Evolutionary conservation across 2,329 filamentous ascomycete genomes (phyloP).

Genomic region (Alternaria alternata): DNA sequence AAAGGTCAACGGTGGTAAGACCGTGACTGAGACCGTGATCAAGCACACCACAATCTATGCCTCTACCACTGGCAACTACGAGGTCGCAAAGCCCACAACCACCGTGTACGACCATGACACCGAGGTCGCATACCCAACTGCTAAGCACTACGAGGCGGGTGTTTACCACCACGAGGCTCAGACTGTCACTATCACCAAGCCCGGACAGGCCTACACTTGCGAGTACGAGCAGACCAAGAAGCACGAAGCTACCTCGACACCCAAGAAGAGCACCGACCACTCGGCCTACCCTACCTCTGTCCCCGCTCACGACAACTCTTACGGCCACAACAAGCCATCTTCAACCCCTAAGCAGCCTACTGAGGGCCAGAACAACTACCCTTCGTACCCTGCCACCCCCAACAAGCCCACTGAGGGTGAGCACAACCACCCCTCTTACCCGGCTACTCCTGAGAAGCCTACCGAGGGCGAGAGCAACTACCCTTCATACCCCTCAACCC

Average conservation of each 20-base stretch:
- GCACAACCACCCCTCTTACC: slow-evolving; percentile 3
- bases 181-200: slow-evolving; percentile 47
- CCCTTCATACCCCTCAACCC: slow-evolving; percentile 1
- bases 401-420: not conserved
- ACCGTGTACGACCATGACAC: slow-evolving; percentile 39
- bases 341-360: slow-evolving; percentile 17
- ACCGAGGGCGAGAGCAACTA: not conserved
- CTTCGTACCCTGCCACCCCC: not conserved
- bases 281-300: slow-evolving; percentile 14
- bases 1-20: slow-evolving; percentile 18
- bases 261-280: slow-evolving; percentile 15
- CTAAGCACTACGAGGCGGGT: slow-evolving; percentile 32
- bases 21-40: slow-evolving; percentile 36
- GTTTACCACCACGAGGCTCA: slow-evolving; percentile 39
- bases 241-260: slow-evolving; percentile 19
- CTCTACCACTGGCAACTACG: slow-evolving; percentile 37
- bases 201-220: slow-evolving; percentile 40
- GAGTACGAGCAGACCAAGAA: slow-evolving; percentile 33
- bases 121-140: slow-evolving; percentile 37
- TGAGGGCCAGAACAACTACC: slow-evolving; percentile 7
- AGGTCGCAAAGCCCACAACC: slow-evolving; percentile 45
- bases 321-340: slow-evolving; percentile 17
- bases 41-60: slow-evolving; percentile 34
- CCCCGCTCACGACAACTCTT: slow-evolving; percentile 13
- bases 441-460: not conserved